Evolutionary conservation across 2,329 filamentous ascomycete genomes (phyloP), one percentile per base, ranked within the genome.

Genomic region (Cytospora schulzeri): DNA sequence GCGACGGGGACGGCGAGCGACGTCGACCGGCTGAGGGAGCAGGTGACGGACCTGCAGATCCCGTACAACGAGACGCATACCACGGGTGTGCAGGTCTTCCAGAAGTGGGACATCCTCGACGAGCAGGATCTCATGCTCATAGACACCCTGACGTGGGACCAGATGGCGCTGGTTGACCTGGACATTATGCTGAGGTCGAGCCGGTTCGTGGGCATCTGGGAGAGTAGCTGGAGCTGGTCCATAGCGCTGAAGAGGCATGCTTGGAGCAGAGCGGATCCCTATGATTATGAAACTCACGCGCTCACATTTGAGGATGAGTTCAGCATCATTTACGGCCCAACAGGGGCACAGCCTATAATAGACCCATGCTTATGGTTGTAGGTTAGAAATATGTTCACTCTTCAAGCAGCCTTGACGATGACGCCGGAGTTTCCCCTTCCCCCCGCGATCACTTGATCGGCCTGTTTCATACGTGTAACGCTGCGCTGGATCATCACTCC

Each of bases 141-240:
- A 15, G 65, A 66, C 35, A 56, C 58, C 4, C 57, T 66, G 3
- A 64, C 65, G 14, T 66, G 65, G 65, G 65, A 66, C 28, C 65
- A 66, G 62, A 58, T 66, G 65, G 65, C 65, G 9, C 65, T 66
- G 7, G 57, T 66, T 9, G 65, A 66, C 31, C 54, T 66, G 15
- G 65, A 66, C 38, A 64, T 66, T 35, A 66, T 66, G 65, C 53
- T 64, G 28, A 53, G 65, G n/a, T 62, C 65, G 9, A 64, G 57
- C 35, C 57, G 38, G n/a, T 66, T 66, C 38, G 65, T 64, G 52
- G 65, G 65, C 52, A 66, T 66, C 53, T 66, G 65, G 65, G 62
- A 66, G 57, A 66, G 65, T 50, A 66, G 65, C 45, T 66, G 65
- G 65, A 54, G 61, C 35, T 66, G 65, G 65, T 64, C 62, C 45